Evolutionary conservation across 345 rosid species (phyloP).

Genomic region (Populus tremula): DNA sequence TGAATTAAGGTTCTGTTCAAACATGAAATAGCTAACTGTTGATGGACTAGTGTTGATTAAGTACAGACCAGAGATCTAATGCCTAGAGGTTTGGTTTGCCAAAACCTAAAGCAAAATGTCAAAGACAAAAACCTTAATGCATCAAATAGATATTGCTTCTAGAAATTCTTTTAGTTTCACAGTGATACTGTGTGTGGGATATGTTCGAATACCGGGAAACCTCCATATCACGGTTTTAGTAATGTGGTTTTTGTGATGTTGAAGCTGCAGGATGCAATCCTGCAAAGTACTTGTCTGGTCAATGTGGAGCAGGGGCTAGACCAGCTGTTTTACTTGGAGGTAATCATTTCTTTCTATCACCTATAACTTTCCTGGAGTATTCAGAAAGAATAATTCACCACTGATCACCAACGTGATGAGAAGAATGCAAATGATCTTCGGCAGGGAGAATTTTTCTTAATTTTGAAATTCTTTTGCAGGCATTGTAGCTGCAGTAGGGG

Average conservation of each 20-base stretch:
- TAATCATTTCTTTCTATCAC: conserved; percentile 11
- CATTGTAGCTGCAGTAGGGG: conserved; percentile 37
- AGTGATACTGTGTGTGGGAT: neutral
- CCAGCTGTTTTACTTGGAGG: conserved; percentile 45
- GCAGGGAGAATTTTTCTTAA: neutral
- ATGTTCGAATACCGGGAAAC: too few species aligned
- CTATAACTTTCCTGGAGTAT: neutral
- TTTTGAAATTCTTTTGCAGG: conserved; percentile 29
- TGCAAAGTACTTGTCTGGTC: conserved; percentile 40
- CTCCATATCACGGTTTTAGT: neutral
- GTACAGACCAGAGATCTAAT: neutral
- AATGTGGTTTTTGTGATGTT: neutral
- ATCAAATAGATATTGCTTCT: neutral
- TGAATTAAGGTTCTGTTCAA: neutral
- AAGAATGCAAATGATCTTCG: neutral
- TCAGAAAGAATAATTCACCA: neutral
- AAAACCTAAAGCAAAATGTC: neutral
- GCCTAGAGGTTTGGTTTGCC: neutral
- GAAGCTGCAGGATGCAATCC: conserved; percentile 41
- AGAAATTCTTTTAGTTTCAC: neutral
- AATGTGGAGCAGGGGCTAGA: conserved; percentile 47
- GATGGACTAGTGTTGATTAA: neutral
- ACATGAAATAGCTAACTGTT: neutral
- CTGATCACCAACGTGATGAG: neutral
- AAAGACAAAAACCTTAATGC: neutral